Conservation (phyloP, 176 grass and related monocot species). For the Aegilops sharonensis region DNA sequence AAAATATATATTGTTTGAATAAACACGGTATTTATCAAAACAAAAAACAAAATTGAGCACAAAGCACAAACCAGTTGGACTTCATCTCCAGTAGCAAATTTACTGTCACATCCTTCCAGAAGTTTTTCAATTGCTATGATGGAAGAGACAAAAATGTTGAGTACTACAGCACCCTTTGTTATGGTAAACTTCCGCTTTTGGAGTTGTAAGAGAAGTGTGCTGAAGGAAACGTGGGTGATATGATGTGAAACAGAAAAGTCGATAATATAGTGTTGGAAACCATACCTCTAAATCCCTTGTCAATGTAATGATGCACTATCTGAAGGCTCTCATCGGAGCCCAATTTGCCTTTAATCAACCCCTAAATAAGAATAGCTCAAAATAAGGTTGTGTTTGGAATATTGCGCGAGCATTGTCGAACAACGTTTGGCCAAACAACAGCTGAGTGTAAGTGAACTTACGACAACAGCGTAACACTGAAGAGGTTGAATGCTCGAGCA, state of each 20-base stretch:
- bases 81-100: conserved; percentile 84
- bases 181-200: neutral
- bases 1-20: neutral
- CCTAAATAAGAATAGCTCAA: conserved; percentile 34
- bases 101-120: conserved; percentile 56
- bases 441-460: conserved; percentile 32
- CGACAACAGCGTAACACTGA: conserved; percentile 55
- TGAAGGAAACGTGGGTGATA: neutral
- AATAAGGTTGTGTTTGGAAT: neutral
- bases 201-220: neutral
- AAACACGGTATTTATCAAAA: neutral
- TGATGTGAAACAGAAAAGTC: neutral
- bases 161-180: neutral
- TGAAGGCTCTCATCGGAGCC: conserved; percentile 48
- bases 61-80: conserved; percentile 66
- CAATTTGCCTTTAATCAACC: conserved; percentile 51
- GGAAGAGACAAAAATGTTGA: neutral
- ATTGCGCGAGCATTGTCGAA: neutral
- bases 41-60: neutral
- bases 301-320: conserved; percentile 58
- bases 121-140: conserved; percentile 72
- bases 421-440: neutral
- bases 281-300: conserved; percentile 86
- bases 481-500: conserved; percentile 83
- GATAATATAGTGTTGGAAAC: neutral